Evolutionary conservation across 345 rosid genomes (phyloP).

Genomic region (Crucihimalaya himalaica): DNA sequence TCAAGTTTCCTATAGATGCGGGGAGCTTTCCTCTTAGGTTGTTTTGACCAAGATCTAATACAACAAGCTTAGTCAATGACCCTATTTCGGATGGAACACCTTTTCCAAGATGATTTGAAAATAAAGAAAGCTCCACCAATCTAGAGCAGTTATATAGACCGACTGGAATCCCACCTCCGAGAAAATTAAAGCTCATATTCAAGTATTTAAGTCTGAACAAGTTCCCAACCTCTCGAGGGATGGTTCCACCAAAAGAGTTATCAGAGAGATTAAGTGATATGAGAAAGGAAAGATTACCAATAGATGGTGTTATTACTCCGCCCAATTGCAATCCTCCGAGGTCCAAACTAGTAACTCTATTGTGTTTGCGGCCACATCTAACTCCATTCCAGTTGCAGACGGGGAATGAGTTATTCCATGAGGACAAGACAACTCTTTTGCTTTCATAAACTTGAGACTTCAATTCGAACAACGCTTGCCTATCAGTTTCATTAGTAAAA

Average conservation of each 20-base stretch:
- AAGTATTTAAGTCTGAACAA: neutral
- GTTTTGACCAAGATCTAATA: rapidly evolving
- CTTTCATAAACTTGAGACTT: conserved; percentile 7
- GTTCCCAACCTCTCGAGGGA: neutral
- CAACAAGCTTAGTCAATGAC: neutral
- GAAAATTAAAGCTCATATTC: rapidly evolving
- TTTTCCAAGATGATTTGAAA: neutral
- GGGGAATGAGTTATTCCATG: conserved; percentile 36
- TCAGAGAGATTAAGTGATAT: neutral
- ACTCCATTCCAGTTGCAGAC: conserved; percentile 30
- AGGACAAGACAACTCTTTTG: conserved; percentile 2
- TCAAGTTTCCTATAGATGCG: neutral
- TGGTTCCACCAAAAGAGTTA: neutral
- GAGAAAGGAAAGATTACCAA: conserved; percentile 2
- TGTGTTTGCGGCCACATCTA: neutral
- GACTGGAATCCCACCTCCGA: neutral
- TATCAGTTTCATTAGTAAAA: neutral
- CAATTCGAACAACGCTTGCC: neutral
- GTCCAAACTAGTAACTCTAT: conserved; percentile 12
- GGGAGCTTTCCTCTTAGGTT: neutral
- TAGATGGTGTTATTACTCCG: conserved; percentile 17
- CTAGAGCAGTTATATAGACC: neutral
- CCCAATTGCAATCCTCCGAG: neutral
- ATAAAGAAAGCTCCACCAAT: neutral
- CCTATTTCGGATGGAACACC: neutral